Base-by-base conservation (phyloP, 495 filamentous ascomycete species). In the Coniosporium apollinis region DNA sequence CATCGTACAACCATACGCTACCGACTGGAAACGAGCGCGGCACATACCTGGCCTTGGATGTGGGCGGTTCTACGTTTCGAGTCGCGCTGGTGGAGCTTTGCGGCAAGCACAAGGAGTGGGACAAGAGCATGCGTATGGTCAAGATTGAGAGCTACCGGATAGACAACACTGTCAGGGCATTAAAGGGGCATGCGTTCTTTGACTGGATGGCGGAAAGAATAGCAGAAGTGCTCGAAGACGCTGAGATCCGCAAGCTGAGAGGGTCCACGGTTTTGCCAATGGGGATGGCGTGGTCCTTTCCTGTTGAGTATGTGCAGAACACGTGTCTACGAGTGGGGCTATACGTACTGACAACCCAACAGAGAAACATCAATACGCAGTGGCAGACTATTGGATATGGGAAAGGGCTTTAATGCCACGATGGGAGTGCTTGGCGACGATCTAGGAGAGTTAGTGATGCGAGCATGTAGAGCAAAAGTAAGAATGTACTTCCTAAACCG, bases 231-330 rank as follows among this genome's bases (percentile, higher is more conserved):
- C 57, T 76, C 48, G 37, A 53, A 1, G 55, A 51, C 19, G 42
- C 49, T 7, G 44, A 56, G 20, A 43, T 42, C 40, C 39, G 36
- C n/a, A 47, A 47, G 18, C 15, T 32, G 17, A 19, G 30, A 10
- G 10, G 15, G 9, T 44, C 38, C 30, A 51, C 33, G 19, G 40
- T 61, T 0, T 48, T 77, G 30, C 59, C 59, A 14, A 70, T 77
- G 58, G 74, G 74, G 1, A 42, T 79, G 40, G 70, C 74, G 9
- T 79, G 74, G 74, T 75, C 73, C 1, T 78, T 79, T 52, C 74
- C 74, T 3, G 62, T 79, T 32, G 69, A 78, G 49, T 74, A 64
- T 38, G 61, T 52, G 13, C 15, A 35, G n/a, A n/a, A n/a, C n/a
- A n/a, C n/a, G n/a, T n/a, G n/a, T n/a, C n/a, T n/a, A n/a, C n/a